Evolutionary conservation across 257 asterid genomes (phyloP), one percentile per base, ranked within the genome.

Genomic region (Rhazya stricta): DNA sequence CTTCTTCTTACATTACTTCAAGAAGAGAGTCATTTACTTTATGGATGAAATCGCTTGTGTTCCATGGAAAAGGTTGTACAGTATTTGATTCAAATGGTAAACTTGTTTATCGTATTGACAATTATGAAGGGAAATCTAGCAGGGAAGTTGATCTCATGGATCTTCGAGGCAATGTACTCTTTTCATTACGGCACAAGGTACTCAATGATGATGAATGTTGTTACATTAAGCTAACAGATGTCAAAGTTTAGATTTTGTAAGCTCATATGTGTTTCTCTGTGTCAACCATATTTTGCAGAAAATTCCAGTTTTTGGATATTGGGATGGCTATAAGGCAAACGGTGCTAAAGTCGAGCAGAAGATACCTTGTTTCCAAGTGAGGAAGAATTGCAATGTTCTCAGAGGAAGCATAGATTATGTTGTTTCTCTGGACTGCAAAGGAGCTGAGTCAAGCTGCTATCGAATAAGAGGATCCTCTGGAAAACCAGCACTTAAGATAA

Each of bases 1-100:
- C 78, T 32, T 72, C 54, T 41, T 69, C 76, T 36, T 80, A 76
- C 30, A 15, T 76, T n/a, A 79, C 86, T 2, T 75, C 89, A 15
- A 58, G 73, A 41, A 81, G 84, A 72, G 92, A 89, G 70, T 54
- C 77, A 5, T 88, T 86, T 69, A 91, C 96, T 0, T 51, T 91
- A 66, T 89, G 91, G 97, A 84, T 89, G 96, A 91, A 88, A 74
- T 91, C 97, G 9, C 89, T 91, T 5, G 86, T 91, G 50, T 77
- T 83, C 74, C 83, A 86, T 27, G 83, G 93, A 76, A 83, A 88
- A 76, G 96, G 96, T 0, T 91, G 92, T 81, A 80, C 91, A 0
- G 91, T 88, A 67, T 91, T 69, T 70, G 82, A 83, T 51, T 82
- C 91, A 1, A 62, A 83, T 16, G 92, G 97, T 2, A 50, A 76